Evolutionary conservation across 306 rosid genomes (phyloP).

Genomic region (Macrotyloma uniflorum): DNA sequence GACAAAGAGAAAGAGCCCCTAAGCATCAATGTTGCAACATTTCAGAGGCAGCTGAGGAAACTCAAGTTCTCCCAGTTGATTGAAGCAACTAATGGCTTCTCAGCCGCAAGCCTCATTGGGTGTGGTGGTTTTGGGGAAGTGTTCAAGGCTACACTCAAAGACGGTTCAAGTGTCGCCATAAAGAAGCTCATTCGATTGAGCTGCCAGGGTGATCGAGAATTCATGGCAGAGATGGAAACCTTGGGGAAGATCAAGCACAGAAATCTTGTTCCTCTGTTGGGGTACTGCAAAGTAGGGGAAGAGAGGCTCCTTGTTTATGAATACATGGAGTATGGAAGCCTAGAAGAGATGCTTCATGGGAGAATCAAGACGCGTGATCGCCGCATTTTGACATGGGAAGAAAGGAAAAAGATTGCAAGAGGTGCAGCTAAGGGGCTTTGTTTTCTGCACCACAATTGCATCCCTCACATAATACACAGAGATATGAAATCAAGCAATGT

Average conservation of each 20-base stretch:
- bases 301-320: constrained; percentile 96
- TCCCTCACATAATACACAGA: constrained; percentile 95
- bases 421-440: constrained; percentile 98
- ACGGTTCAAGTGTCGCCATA: constrained; percentile 92
- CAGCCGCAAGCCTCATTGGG: constrained; percentile 92
- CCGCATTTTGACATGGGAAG: constrained; percentile 82
- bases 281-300: constrained; percentile 94
- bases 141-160: constrained; percentile 88
- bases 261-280: constrained; percentile 85
- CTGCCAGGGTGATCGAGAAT: constrained; percentile 95
- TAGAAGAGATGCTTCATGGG: constrained; percentile 96
- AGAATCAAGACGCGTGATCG: constrained; percentile 62
- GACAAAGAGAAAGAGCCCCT: constrained; percentile 95
- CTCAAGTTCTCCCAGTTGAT: constrained; percentile 94
- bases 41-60: constrained; percentile 92
- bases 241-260: constrained; percentile 91
- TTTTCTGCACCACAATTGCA: constrained; percentile 96
- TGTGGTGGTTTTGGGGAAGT: constrained; percentile 99
- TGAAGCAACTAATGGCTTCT: constrained; percentile 98
- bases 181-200: constrained; percentile 90
- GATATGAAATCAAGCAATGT: constrained; percentile 99
- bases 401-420: constrained; percentile 87
- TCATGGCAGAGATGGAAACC: constrained; percentile 99
- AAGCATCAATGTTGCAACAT: constrained; percentile 95
- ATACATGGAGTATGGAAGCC: constrained; percentile 95